Percentiles rank a stretch among this genome's conserved stretches.
These are phyloP conservation scores for Mycena indigotica DNA, from an alignment of 768 basidiomycete genomes.

Conservation along the genomic window DNA sequence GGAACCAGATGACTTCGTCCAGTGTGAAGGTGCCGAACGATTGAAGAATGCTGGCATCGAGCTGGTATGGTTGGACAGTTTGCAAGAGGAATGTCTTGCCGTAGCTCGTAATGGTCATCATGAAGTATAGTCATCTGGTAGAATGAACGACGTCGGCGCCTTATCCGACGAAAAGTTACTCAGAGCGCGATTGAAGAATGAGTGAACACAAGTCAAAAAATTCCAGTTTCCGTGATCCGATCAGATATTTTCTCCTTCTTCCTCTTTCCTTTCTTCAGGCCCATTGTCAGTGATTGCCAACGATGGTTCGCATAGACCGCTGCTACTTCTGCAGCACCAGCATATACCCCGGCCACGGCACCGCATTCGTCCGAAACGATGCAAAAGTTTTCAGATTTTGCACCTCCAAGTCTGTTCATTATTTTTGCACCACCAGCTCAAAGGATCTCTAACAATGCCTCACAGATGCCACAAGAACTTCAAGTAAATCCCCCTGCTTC, in stretches of 20 bases:
- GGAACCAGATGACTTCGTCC: constrained; percentile 93
- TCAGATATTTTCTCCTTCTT: no score
- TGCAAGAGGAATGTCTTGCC: constrained; percentile 79
- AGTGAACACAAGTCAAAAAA: no score
- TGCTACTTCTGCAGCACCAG: constrained; percentile 98
- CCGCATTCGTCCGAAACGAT: constrained; percentile 96
- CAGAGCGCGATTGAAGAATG: no score
- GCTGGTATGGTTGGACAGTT: constrained; percentile 70
- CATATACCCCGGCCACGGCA: constrained; percentile 97
- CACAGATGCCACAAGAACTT: constrained; percentile 98
- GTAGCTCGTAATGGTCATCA: constrained; percentile 69
- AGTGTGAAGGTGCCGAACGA: constrained; percentile 82
- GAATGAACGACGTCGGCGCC: no score
- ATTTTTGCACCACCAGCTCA: background rate
- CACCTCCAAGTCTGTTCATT: constrained; percentile 86
- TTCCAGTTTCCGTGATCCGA: no score
- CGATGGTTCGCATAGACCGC: constrained; percentile 89
- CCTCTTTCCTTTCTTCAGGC: no score
- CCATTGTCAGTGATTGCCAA: background rate
- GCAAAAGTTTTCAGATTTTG: constrained; percentile 98
- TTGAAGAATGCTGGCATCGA: constrained; percentile 72
- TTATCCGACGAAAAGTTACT: no score
- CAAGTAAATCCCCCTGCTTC: constrained; percentile 61
- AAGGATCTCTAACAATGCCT: constrained; percentile 15
- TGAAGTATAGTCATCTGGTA: background rate